Base-by-base conservation (phyloP, 495 filamentous ascomycete species). In the Tuber calosporum region DNA sequence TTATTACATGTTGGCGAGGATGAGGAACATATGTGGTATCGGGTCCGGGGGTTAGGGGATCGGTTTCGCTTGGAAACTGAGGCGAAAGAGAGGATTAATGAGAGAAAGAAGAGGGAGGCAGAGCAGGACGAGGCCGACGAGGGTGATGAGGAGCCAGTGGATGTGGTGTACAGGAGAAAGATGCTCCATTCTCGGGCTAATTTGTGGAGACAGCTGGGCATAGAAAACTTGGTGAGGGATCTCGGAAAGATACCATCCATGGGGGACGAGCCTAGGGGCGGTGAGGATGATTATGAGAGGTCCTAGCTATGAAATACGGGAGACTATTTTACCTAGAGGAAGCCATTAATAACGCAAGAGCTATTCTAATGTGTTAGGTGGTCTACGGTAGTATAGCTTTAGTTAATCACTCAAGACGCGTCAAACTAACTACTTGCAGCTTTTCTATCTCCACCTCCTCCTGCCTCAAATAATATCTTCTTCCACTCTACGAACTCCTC, bases 401-500 rank as follows among this genome's bases (percentile, higher is more conserved):
- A 34, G 53, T 30, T 17, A 62, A 15, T 17, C 53, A 17, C 26
- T 62, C 4, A 62, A 26, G 53, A 62, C 53, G 26, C 53, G 11
- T 19, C 26, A 62, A 34, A 5, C 53, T 62, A 17, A 62, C 53
- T 34, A 34, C 53, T 62, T 62, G 53, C 6, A 62, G 53, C 26
- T 62, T 15, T 34, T 11, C 13, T 13, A 6, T 30, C 26, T 62
- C 53, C 53, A 62, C 53, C 53, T 2, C 53, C 53, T 34, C 26
- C 53, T 62, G 53, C 53, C 26, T 62, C 53, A 34, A 34, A 0
- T 26, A 62, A 73, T 66, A 45, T 85, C 77, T 79, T 87, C 84
- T 88, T 93, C 94, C 94, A 98, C 76, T 83, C 85, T 79, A 91
- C 87, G 82, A 93, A 94, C 83, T 99, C 95, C 74, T 86, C 84